Base-by-base conservation (phyloP, 108 stramenopile genomes). In the Hondaea fermentalgiana region DNA sequence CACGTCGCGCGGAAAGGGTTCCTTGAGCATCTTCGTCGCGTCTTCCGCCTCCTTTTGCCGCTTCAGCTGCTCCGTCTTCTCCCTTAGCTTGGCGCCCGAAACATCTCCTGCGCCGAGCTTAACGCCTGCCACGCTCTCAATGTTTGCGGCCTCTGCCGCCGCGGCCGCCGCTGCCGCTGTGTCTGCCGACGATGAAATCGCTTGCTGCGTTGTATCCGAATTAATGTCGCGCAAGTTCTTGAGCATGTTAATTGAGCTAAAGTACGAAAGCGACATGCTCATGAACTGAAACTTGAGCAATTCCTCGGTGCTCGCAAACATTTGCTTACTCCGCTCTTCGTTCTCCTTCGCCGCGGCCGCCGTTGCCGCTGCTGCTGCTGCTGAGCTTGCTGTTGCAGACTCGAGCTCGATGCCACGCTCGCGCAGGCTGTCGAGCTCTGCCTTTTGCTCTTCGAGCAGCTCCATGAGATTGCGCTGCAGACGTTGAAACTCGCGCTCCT, bases 281-380 rank as follows among this genome's bases (percentile, higher is more conserved):
- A 96, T 96, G 91, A 97, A 97, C 3, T 95, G 95, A 88, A 97
- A 97, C 92, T 97, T 96, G 95, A 97, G 95, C 91, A 97, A 93
- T 19, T 94, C 94, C 89, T 97, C 96, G 23, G 96, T 96, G 23
- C 93, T 94, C 88, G 94, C 93, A 91, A 96, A 96, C 51, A 97
- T 93, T 64, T 96, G 91, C n/a, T 96, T 95, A 58, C 95, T 95
- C 88, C 96, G 94, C 72, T 90, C 64, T 90, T 95, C 95, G 60
- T 96, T 94, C 83, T 94, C 88, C 8, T 89, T 57, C 8, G 91
- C 91, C 21, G 93, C 92, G 72, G 88, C 89, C 8, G 94, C 94
- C 29, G 94, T 93, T 4, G 94, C 94, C 0, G 94, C 94, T 14
- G 91, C 89, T n/a, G 72, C 90, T 23, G 87, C 88, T 51, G 43